Percentiles rank a stretch among this genome's conserved stretches.
Conservation (phyloP, 2,329 filamentous ascomycete genomes). For the Aspergillus chevalieri region DNA sequence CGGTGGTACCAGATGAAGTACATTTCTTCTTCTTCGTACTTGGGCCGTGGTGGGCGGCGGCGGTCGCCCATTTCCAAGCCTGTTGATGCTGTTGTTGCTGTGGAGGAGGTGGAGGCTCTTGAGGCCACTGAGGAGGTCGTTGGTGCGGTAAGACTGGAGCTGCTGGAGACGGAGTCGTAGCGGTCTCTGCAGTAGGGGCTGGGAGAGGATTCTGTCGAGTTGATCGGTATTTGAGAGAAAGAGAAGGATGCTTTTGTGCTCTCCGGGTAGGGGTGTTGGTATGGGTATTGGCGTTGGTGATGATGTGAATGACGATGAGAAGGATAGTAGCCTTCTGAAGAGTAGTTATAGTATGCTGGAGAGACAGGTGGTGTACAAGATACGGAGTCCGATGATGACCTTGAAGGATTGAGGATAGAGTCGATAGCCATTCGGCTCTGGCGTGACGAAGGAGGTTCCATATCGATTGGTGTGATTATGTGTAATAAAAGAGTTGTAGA, state of each 20-base stretch:
- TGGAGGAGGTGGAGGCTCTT: background rate
- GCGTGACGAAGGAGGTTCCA: constrained; percentile 16
- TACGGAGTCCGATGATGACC: constrained; percentile 16
- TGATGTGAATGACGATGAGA: constrained; percentile 22
- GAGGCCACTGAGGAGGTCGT: background rate
- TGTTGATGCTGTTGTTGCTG: background rate
- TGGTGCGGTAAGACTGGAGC: constrained; percentile 20
- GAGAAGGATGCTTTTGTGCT: constrained; percentile 3
- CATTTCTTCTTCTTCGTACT: constrained; percentile 43
- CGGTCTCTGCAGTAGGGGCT: constrained; percentile 34
- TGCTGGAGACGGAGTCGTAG: constrained; percentile 37
- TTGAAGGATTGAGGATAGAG: constrained; percentile 27
- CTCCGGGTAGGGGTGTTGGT: constrained; percentile 16
- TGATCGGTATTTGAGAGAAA: constrained; percentile 17
- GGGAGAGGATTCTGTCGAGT: constrained; percentile 30
- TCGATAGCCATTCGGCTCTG: constrained; percentile 31
- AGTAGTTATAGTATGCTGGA: constrained; percentile 21
- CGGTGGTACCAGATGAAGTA: constrained; percentile 48
- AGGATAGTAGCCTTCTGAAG: constrained; percentile 24
- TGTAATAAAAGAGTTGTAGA: background rate
- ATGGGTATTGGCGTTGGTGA: constrained; percentile 16
- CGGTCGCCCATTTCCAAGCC: constrained; percentile 23
- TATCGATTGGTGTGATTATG: background rate
- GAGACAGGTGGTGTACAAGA: constrained; percentile 8
- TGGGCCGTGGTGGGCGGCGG: constrained; percentile 39